Percentiles rank a stretch among this genome's conserved stretches.
phyloP scores from a whole-genome alignment of 345 rosid genomes.

The Bruguiera gymnorhiza region DNA sequence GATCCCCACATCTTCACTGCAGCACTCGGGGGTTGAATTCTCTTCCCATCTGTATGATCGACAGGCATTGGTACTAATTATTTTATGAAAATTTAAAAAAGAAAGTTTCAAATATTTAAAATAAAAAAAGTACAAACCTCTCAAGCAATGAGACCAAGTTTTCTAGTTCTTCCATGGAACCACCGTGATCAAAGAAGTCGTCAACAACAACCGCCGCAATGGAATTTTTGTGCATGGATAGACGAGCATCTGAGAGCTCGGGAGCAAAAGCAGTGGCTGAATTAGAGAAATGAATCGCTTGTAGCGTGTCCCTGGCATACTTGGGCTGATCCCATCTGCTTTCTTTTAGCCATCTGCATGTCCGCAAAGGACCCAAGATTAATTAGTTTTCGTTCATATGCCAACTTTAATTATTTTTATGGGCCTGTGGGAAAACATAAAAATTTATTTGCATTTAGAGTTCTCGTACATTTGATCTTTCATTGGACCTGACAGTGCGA shows the following conservation, averaged over 20 bases:
- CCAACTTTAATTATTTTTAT: not conserved
- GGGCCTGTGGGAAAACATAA: not conserved
- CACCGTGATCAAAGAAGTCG: conserved; percentile 17
- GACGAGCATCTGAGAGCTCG: conserved; percentile 5
- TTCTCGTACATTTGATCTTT: no score
- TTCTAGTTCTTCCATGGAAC: conserved; percentile 14
- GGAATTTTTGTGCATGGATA: conserved; percentile 11
- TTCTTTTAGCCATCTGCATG: conserved; percentile 18
- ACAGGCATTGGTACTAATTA: not conserved
- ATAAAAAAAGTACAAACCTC: not conserved
- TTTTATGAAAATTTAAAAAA: not conserved
- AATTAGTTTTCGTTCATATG: not conserved
- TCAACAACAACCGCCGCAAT: conserved; percentile 10
- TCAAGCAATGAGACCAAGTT: conserved; percentile 15
- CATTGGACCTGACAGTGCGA: no score
- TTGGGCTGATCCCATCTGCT: conserved; percentile 3
- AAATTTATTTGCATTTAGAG: no score
- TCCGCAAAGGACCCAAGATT: not conserved
- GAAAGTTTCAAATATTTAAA: not conserved
- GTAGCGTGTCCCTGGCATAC: conserved; percentile 20
- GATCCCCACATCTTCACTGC: conserved; percentile 14
- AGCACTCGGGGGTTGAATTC: conserved; percentile 1
- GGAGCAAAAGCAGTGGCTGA: no score
- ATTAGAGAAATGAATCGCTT: no score
- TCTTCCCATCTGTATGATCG: conserved; percentile 17